Percentiles rank a stretch among this genome's conserved stretches.
Conservation (phyloP, 768 basidiomycete species). For the Collybiopsis confluens region DNA sequence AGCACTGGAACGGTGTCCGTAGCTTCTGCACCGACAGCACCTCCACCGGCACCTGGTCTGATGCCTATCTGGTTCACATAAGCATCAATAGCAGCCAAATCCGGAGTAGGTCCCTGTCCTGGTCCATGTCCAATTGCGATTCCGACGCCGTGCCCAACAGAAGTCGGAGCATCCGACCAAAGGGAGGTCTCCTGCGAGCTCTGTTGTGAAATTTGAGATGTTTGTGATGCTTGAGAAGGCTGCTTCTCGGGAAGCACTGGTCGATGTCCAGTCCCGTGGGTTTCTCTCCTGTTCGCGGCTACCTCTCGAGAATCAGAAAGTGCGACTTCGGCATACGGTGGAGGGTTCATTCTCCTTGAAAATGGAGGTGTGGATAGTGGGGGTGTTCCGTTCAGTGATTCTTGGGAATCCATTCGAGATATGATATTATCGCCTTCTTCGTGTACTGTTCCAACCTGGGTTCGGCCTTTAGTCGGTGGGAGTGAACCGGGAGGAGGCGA, state of each 20-base stretch:
- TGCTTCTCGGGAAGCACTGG: background rate
- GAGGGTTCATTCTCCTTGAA: slow-evolving; percentile 3
- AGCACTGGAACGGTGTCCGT: background rate
- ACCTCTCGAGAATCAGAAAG: background rate
- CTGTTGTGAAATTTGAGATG: background rate
- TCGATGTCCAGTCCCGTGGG: slow-evolving; percentile 1
- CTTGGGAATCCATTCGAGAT: background rate
- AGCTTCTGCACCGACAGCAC: background rate
- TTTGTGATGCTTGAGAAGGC: background rate
- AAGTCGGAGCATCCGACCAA: background rate
- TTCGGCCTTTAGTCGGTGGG: background rate
- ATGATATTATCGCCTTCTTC: background rate
- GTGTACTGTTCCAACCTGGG: background rate
- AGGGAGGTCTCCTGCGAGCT: background rate
- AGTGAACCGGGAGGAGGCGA: background rate
- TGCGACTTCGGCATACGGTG: background rate
- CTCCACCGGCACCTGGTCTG: background rate
- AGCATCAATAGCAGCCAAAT: background rate
- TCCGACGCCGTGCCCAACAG: background rate
- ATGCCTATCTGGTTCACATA: background rate
- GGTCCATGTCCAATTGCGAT: too few relatives aligned
- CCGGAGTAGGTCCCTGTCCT: background rate
- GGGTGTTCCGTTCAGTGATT: background rate
- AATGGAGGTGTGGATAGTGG: background rate
- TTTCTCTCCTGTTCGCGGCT: slow-evolving; percentile 1